A percentile compares a stretch with the other conserved stretches of the same genome.
phyloP scores from a whole-genome alignment of 148 eudicot species.

The Tetragonia tetragonoides region DNA sequence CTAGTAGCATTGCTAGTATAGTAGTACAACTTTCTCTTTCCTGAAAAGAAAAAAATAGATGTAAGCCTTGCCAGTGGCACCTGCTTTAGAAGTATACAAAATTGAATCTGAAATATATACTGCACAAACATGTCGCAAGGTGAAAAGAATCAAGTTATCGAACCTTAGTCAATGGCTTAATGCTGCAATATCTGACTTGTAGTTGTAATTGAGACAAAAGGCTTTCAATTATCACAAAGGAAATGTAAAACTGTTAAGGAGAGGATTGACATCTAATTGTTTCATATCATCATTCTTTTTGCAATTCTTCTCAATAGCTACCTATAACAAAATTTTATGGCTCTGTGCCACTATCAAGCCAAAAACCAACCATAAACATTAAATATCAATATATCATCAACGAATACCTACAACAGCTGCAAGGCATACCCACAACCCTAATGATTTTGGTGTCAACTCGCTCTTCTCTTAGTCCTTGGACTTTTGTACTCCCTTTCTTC shows the following conservation, averaged over 20 bases:
- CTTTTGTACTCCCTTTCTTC: conserved; percentile 8
- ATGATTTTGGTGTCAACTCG: background rate
- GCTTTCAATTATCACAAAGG: background rate
- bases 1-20: no score
- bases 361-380: background rate
- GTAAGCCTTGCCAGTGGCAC: no score
- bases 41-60: no score
- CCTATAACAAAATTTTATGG: background rate
- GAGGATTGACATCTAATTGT: background rate
- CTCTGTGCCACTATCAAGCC: background rate
- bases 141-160: no score
- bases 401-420: background rate
- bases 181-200: no score
- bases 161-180: no score
- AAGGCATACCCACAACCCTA: background rate
- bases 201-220: no score
- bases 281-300: background rate
- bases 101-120: no score
- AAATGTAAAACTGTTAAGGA: background rate
- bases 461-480: conserved; percentile 5
- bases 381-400: background rate
- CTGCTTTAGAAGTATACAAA: no score
- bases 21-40: no score
- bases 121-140: no score
- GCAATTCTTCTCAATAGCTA: background rate